phyloP scores from a whole-genome alignment of 1,284 basidiomycete species.

The Wolfiporia cocos region DNA sequence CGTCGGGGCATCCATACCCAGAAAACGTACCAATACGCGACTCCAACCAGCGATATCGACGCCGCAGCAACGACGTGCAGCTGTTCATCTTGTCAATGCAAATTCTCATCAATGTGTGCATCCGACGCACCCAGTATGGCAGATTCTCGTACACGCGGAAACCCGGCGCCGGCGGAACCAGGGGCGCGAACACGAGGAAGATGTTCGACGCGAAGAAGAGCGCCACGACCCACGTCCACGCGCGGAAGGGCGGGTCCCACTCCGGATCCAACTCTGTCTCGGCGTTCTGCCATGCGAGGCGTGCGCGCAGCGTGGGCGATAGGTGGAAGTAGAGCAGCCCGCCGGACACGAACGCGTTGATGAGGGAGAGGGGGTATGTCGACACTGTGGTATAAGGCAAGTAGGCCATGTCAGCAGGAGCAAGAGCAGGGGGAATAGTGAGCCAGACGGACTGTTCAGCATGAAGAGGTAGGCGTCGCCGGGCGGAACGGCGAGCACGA shows the following conservation, averaged over 20 bases:
- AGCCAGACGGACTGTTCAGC: slow-evolving; percentile 46
- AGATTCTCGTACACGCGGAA: slow-evolving; percentile 47
- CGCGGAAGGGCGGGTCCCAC: slow-evolving; percentile 61
- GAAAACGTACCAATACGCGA: slow-evolving; percentile 56
- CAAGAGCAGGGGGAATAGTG: not conserved
- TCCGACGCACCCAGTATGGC: slow-evolving; percentile 61
- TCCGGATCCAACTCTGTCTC: slow-evolving; percentile 37
- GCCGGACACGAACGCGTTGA: slow-evolving; percentile 54
- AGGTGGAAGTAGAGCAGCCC: slow-evolving; percentile 56
- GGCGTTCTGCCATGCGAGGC: slow-evolving; percentile 7
- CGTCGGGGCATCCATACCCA: slow-evolving; percentile 47
- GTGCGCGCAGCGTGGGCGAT: slow-evolving; percentile 24
- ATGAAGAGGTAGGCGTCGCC: slow-evolving; percentile 67
- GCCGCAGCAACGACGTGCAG: slow-evolving; percentile 47
- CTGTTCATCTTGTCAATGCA: slow-evolving; percentile 26
- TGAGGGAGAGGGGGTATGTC: slow-evolving; percentile 46
- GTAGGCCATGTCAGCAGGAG: no score
- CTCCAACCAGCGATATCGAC: slow-evolving; percentile 43
- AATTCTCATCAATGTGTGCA: no score
- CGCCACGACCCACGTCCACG: slow-evolving; percentile 38
- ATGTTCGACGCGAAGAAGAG: slow-evolving; percentile 60
- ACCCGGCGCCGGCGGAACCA: slow-evolving; percentile 50
- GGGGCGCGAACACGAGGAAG: slow-evolving; percentile 51
- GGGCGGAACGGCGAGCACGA: slow-evolving; percentile 46
- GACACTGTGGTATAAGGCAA: slow-evolving; percentile 33